phyloP scores from a whole-genome alignment of 495 filamentous ascomycete genomes.

The Tuber brumale region DNA sequence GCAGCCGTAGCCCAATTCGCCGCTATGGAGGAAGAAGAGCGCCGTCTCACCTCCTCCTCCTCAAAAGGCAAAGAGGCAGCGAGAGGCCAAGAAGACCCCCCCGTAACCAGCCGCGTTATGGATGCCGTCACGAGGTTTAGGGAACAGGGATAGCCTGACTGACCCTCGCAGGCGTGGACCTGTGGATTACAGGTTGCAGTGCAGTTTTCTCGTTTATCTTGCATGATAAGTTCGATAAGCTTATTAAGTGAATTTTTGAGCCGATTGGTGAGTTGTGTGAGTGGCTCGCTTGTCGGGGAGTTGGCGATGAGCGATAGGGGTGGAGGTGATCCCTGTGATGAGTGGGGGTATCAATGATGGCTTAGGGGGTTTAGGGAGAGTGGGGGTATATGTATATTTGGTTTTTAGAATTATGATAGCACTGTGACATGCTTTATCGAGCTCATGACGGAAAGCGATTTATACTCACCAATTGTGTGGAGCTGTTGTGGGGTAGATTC shows the following conservation, averaged over 20 bases:
- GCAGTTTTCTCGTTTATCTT: conserved; percentile 6
- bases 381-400: background rate
- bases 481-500: background rate
- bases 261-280: background rate
- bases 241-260: conserved; percentile 2
- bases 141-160: conserved; percentile 36
- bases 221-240: background rate
- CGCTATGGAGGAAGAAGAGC: conserved; percentile 15
- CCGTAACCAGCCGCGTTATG: conserved; percentile 51
- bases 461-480: background rate
- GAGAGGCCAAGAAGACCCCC: conserved; percentile 22
- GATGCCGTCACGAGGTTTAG: conserved; percentile 54
- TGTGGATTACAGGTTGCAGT: background rate
- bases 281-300: conserved; percentile 1
- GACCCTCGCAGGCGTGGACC: background rate
- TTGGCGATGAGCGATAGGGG: background rate
- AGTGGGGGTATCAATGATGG: background rate
- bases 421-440: background rate
- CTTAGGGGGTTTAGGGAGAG: background rate
- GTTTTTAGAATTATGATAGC: background rate
- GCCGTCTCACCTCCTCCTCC: background rate
- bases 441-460: background rate
- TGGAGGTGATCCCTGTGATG: background rate
- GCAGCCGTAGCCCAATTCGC: conserved; percentile 47
- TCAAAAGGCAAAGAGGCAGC: conserved; percentile 20